Evolutionary conservation across 2,329 filamentous ascomycete genomes (phyloP).

Genomic region (Trichoderma sp.): DNA sequence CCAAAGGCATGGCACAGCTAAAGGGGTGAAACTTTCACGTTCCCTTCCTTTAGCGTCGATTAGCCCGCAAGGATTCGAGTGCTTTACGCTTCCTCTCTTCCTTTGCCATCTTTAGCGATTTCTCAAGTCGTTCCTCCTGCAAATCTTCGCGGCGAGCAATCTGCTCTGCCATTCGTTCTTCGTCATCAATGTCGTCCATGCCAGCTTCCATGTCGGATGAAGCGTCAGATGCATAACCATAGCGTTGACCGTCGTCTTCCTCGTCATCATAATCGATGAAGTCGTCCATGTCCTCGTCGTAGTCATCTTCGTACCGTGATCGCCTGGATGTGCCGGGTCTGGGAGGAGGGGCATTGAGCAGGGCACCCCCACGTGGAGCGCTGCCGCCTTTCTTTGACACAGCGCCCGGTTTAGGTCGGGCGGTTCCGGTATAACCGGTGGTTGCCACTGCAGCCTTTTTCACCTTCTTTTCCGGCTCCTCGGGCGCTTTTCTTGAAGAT

Average conservation of each 20-base stretch:
- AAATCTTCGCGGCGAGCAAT: slow-evolving; percentile 67
- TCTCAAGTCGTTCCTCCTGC: slow-evolving; percentile 61
- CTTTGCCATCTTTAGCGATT: slow-evolving; percentile 60
- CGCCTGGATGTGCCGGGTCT: slow-evolving; percentile 32
- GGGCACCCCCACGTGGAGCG: slow-evolving; percentile 40
- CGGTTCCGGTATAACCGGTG: slow-evolving; percentile 64
- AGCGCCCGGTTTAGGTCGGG: slow-evolving; percentile 52
- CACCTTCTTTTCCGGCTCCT: slow-evolving; percentile 53
- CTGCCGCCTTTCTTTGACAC: slow-evolving; percentile 35
- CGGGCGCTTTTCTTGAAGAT: slow-evolving; percentile 25
- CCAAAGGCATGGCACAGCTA: not conserved
- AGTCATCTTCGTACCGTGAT: slow-evolving; percentile 51
- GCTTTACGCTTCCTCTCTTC: slow-evolving; percentile 50
- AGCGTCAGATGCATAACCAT: slow-evolving; percentile 61
- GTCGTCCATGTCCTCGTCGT: slow-evolving; percentile 62
- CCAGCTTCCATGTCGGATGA: slow-evolving; percentile 80
- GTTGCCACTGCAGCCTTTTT: slow-evolving; percentile 63
- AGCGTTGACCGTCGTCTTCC: slow-evolving; percentile 46
- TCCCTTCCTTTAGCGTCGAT: slow-evolving; percentile 27
- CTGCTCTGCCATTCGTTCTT: slow-evolving; percentile 62
- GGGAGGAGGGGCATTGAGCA: slow-evolving; percentile 36
- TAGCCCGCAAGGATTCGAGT: slow-evolving; percentile 37
- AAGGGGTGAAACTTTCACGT: not conserved
- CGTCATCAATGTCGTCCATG: slow-evolving; percentile 68
- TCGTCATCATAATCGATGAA: slow-evolving; percentile 63